Conservation (phyloP, 176 grass and related monocot genomes). For the Eragrostis curvula region DNA sequence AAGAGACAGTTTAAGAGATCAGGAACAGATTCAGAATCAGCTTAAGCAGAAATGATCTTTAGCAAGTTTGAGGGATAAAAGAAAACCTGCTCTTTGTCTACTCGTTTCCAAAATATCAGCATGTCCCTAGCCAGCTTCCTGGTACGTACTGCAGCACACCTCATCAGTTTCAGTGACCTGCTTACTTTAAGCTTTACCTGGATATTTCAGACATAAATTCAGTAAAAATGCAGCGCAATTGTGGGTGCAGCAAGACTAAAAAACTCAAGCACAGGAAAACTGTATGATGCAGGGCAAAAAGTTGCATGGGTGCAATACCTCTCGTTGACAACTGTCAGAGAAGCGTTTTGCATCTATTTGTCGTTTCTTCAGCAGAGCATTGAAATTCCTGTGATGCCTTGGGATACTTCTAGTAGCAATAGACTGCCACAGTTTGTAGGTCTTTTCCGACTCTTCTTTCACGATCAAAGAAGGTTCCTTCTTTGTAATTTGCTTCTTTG, state of each 20-base stretch:
- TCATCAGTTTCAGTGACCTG: conserved; percentile 96
- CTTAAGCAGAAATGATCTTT: background rate
- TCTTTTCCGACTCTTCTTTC: conserved; percentile 79
- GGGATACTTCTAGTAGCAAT: conserved; percentile 79
- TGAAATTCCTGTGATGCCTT: conserved; percentile 85
- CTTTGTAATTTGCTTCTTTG: conserved; percentile 87
- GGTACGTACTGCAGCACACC: conserved; percentile 83
- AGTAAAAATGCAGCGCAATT: background rate
- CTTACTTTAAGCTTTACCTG: conserved; percentile 97
- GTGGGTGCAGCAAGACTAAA: background rate
- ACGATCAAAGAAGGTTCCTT: conserved; percentile 82
- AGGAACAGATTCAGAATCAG: conserved; percentile 18
- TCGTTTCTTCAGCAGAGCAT: conserved; percentile 71
- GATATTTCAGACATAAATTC: conserved; percentile 42
- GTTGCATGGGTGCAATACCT: conserved; percentile 54
- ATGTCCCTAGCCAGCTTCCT: conserved; percentile 96
- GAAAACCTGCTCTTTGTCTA: conserved; percentile 97
- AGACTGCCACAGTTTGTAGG: conserved; percentile 70
- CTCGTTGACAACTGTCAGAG: conserved; percentile 89
- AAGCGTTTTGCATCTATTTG: conserved; percentile 90
- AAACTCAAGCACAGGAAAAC: conserved; percentile 47
- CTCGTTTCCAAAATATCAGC: conserved; percentile 98
- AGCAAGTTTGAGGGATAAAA: conserved; percentile 18
- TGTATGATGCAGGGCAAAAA: conserved; percentile 16
- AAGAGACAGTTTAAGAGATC: background rate